Percentiles rank a stretch among this genome's conserved stretches.
These are phyloP conservation scores for Solanum hybrid DNA, from an alignment of 305 asterid species.

Conservation along the genomic window DNA sequence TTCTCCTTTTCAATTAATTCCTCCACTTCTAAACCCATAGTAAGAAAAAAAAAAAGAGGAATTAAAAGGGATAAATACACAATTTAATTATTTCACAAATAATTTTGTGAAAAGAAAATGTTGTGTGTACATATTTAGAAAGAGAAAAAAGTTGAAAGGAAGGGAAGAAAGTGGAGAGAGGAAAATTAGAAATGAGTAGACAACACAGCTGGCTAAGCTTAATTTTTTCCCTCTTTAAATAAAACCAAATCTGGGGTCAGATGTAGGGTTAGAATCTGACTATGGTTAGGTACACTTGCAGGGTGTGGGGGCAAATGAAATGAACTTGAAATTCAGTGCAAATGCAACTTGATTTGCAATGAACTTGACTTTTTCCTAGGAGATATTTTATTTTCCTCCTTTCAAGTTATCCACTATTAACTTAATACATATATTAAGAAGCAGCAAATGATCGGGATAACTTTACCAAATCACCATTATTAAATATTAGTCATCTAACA, in stretches of 20 bases:
- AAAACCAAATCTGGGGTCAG: constrained; percentile 44
- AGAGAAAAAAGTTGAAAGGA: background rate
- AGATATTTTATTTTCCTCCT: background rate
- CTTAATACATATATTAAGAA: no score
- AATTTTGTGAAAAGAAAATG: background rate
- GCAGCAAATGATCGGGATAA: no score
- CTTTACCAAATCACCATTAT: no score
- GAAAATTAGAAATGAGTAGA: constrained; percentile 18
- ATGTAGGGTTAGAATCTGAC: constrained; percentile 47
- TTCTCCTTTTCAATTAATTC: constrained; percentile 21
- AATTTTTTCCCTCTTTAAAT: constrained; percentile 49
- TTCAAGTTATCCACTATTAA: no score
- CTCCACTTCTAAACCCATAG: constrained; percentile 40
- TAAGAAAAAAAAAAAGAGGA: background rate
- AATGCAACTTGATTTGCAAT: constrained; percentile 34
- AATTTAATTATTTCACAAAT: background rate
- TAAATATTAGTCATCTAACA: background rate
- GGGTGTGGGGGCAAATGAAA: constrained; percentile 33
- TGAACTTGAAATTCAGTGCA: constrained; percentile 47
- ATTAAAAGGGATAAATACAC: constrained; percentile 1
- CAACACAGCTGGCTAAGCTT: constrained; percentile 38
- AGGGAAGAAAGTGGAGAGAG: background rate
- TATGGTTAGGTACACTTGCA: constrained; percentile 41
- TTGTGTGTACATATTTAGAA: background rate
- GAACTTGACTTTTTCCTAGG: background rate